A percentile compares a stretch with the other conserved stretches of the same genome.
phyloP scores from a whole-genome alignment of 2,329 filamentous ascomycete genomes.

The Pezicula rhizophila region DNA sequence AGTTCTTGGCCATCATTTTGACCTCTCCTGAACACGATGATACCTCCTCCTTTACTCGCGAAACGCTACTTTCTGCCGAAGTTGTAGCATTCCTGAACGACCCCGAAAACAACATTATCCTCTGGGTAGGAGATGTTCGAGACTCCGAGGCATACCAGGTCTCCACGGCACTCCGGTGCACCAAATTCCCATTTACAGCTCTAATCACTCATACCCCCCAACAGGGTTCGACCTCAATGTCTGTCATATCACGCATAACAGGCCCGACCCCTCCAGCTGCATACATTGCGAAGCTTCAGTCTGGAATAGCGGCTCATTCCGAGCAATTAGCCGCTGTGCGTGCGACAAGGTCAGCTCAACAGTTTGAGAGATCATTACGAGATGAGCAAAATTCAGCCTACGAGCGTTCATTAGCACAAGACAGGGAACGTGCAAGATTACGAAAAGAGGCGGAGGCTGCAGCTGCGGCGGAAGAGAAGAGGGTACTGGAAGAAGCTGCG shows the following conservation, averaged over 20 bases:
- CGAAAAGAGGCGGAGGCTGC: constrained; percentile 69
- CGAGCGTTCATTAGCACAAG: constrained; percentile 80
- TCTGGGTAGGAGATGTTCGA: constrained; percentile 90
- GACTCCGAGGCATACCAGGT: constrained; percentile 95
- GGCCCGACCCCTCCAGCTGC: constrained; percentile 65
- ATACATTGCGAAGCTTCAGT: constrained; percentile 71
- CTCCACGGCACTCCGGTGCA: constrained; percentile 77
- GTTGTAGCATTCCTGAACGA: constrained; percentile 70
- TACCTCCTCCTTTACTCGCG: constrained; percentile 71
- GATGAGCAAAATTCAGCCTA: constrained; percentile 90
- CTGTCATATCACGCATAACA: constrained; percentile 71
- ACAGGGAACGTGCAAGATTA: constrained; percentile 76
- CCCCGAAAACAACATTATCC: constrained; percentile 68
- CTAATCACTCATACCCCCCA: constrained; percentile 83
- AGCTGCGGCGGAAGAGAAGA: constrained; percentile 61
- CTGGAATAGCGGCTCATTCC: constrained; percentile 69
- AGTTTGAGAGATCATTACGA: constrained; percentile 74
- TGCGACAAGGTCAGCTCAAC: constrained; percentile 71
- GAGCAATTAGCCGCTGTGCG: constrained; percentile 69
- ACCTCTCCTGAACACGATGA: constrained; percentile 94
- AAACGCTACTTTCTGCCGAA: constrained; percentile 73
- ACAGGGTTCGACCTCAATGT: constrained; percentile 82
- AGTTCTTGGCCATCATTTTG: constrained; percentile 83
- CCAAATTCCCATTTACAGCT: constrained; percentile 86
- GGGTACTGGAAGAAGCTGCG: constrained; percentile 53